Conservation (phyloP, 305 asterid species). For the Fraxinus floribunda region DNA sequence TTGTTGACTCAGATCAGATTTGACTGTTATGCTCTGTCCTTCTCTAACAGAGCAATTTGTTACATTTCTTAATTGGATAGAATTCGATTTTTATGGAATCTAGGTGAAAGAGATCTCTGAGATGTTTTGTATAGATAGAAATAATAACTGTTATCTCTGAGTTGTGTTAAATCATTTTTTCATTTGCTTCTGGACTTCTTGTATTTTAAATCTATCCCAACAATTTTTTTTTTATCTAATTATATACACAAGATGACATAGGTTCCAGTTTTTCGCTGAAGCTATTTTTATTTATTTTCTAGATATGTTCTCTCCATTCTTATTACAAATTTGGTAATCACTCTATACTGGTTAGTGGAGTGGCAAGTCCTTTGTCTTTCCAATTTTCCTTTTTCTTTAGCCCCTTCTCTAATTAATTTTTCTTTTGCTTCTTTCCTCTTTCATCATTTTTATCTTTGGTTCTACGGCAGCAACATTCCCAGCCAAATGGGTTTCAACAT, state of each 20-base stretch:
- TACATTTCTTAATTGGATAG: background rate
- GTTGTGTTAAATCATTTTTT: background rate
- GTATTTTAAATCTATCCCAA: background rate
- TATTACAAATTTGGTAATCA: conserved; percentile 10
- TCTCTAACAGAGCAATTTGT: background rate
- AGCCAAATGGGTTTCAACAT: conserved; percentile 27
- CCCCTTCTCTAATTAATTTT: background rate
- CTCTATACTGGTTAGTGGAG: conserved; percentile 9
- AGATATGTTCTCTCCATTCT: background rate
- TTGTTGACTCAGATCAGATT: background rate
- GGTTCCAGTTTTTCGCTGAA: conserved; percentile 3
- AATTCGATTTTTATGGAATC: background rate
- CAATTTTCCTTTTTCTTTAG: background rate
- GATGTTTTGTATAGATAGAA: background rate
- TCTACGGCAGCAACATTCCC: conserved; percentile 46
- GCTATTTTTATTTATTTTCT: conserved; percentile 20
- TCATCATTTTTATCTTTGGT: conserved; percentile 21
- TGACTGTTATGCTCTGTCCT: background rate
- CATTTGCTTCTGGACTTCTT: background rate
- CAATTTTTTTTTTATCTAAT: background rate
- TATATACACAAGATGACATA: conserved; percentile 1
- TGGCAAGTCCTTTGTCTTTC: background rate
- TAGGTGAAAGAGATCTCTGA: background rate
- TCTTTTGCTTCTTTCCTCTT: conserved; percentile 12
- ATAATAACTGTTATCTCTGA: background rate